Evolutionary conservation across 352 stramenopile species (phyloP).

Genomic region (Peronosclerospora sorghi): DNA sequence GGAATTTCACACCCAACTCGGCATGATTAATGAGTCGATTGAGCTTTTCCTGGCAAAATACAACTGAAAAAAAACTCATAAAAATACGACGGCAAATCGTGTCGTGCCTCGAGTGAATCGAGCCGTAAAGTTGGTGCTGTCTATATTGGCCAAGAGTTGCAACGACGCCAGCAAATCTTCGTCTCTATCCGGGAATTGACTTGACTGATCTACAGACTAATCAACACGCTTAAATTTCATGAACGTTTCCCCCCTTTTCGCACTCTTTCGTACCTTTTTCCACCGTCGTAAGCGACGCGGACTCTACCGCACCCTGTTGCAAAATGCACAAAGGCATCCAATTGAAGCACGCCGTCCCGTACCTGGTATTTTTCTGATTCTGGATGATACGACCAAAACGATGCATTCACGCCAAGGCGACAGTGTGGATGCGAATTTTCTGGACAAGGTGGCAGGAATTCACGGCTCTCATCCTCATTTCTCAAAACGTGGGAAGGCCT

Average conservation of each 20-base stretch:
- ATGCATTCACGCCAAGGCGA: slow-evolving; percentile 80
- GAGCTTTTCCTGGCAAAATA: slow-evolving; percentile 54
- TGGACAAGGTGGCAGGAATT: slow-evolving; percentile 65
- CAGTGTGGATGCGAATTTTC: slow-evolving; percentile 63
- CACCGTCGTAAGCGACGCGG: slow-evolving; percentile 71
- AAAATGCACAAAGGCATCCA: no score
- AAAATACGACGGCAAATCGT: neutral
- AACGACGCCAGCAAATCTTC: slow-evolving; percentile 64
- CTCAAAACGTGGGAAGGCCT: slow-evolving; percentile 74
- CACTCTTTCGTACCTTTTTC: slow-evolving; percentile 34
- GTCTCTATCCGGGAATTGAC: slow-evolving; percentile 76
- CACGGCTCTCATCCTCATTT: slow-evolving; percentile 65
- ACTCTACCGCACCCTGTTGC: slow-evolving; percentile 62
- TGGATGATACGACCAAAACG: slow-evolving; percentile 80
- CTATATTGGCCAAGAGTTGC: slow-evolving; percentile 50
- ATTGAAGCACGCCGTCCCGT: slow-evolving; percentile 66
- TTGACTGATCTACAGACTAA: slow-evolving; percentile 45
- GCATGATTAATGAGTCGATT: slow-evolving; percentile 74
- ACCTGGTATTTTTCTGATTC: slow-evolving; percentile 73
- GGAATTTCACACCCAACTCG: slow-evolving; percentile 72
- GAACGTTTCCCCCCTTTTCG: slow-evolving; percentile 3
- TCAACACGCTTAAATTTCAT: neutral
- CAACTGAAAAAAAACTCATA: slow-evolving; percentile 7
- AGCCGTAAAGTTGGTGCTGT: slow-evolving; percentile 72
- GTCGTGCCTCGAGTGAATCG: neutral